Evolutionary conservation across 2,329 filamentous ascomycete genomes (phyloP).

Genomic region (Phoma sp.): DNA sequence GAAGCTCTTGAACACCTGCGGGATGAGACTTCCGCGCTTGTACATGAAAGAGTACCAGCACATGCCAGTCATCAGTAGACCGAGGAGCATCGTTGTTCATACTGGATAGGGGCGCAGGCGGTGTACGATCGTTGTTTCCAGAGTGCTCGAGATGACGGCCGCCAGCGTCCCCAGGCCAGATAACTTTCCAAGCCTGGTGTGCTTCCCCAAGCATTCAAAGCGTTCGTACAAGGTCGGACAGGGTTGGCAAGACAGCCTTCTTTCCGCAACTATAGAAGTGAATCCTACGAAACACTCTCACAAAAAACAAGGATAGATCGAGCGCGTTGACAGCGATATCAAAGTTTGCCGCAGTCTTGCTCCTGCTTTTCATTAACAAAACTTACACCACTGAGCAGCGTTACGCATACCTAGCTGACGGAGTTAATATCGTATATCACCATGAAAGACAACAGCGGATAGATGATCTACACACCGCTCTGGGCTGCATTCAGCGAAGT

Average conservation of each 20-base stretch:
- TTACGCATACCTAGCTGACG: constrained; percentile 23
- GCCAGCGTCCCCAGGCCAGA: constrained; percentile 29
- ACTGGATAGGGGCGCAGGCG: constrained; percentile 29
- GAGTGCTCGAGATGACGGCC: constrained; percentile 8
- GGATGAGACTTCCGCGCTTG: constrained; percentile 41
- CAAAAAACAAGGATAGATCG: constrained; percentile 40
- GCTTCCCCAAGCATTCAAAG: constrained; percentile 46
- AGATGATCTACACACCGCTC: constrained; percentile 43
- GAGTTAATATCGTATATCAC: constrained; percentile 44
- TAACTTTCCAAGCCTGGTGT: constrained; percentile 36
- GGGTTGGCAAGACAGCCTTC: constrained; percentile 40
- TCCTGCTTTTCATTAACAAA: constrained; percentile 20
- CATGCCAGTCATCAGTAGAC: constrained; percentile 38
- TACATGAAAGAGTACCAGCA: constrained; percentile 46
- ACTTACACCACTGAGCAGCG: too few relatives aligned
- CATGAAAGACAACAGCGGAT: constrained; percentile 41
- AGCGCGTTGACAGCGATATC: constrained; percentile 31
- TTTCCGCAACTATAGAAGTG: constrained; percentile 43
- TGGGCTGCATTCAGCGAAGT: constrained; percentile 22
- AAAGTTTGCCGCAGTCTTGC: constrained; percentile 39
- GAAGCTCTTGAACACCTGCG: constrained; percentile 46
- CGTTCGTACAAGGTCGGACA: constrained; percentile 37
- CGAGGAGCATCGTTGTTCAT: constrained; percentile 35
- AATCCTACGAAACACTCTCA: constrained; percentile 35
- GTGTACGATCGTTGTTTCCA: constrained; percentile 21